phyloP scores from a whole-genome alignment of 495 filamentous ascomycete genomes.

The Hypoxylon perforatum region DNA sequence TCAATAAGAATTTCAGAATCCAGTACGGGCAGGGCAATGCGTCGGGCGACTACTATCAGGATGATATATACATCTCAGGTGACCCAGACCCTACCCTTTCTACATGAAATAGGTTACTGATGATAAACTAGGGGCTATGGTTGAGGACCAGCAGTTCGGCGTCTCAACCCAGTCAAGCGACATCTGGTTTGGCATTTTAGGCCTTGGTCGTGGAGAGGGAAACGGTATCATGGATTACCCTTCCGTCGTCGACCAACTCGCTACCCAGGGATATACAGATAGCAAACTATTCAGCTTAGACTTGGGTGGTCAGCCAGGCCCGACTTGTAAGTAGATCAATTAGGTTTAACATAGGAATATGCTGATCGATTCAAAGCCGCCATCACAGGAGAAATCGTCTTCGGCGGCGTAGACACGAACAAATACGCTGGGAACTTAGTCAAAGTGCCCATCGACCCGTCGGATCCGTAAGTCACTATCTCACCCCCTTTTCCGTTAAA shows the following conservation, averaged over 20 bases:
- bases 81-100: constrained; percentile 3
- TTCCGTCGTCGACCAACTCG: constrained; percentile 75
- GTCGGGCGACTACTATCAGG: constrained; percentile 47
- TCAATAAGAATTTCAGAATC: constrained; percentile 39
- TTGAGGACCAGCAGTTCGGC: constrained; percentile 55
- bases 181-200: constrained; percentile 74
- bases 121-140: constrained; percentile 41
- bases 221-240: constrained; percentile 64
- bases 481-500: not conserved
- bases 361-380: constrained; percentile 38
- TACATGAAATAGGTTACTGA: constrained; percentile 4
- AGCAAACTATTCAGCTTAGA: constrained; percentile 79
- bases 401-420: constrained; percentile 81
- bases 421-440: constrained; percentile 74
- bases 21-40: constrained; percentile 48
- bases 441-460: constrained; percentile 53
- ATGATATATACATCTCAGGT: constrained; percentile 51
- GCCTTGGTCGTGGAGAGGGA: constrained; percentile 68
- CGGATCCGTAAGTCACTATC: constrained; percentile 37
- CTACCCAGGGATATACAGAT: constrained; percentile 69
- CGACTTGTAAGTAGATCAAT: constrained; percentile 37
- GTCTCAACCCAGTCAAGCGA: constrained; percentile 49
- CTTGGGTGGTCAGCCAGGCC: constrained; percentile 55
- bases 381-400: constrained; percentile 76
- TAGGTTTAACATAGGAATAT: not conserved